phyloP scores from a whole-genome alignment of 2,329 filamentous ascomycete genomes.

The Blastomyces gilchristii region DNA sequence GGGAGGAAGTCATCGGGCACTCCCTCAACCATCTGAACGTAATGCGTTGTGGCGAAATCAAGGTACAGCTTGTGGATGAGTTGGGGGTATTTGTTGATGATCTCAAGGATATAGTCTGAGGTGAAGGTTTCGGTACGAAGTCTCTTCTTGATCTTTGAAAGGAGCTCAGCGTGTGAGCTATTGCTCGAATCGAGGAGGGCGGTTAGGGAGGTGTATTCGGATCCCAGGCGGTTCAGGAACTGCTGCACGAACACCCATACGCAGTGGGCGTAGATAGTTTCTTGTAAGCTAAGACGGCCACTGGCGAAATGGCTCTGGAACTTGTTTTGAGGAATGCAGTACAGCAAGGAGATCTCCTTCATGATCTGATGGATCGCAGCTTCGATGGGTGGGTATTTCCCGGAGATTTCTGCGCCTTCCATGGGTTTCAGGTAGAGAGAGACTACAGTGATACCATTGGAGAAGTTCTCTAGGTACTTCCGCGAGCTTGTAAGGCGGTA shows the following conservation, averaged over 20 bases:
- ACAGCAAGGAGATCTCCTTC: slow-evolving; percentile 93
- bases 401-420: slow-evolving; percentile 45
- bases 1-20: slow-evolving; percentile 60
- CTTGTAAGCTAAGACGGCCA: slow-evolving; percentile 80
- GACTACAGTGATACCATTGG: slow-evolving; percentile 95
- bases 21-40: slow-evolving; percentile 52
- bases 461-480: slow-evolving; percentile 98
- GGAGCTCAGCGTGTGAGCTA: slow-evolving; percentile 72
- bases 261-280: slow-evolving; percentile 94
- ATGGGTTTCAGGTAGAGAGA: slow-evolving; percentile 83
- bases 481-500: slow-evolving; percentile 92
- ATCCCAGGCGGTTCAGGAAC: slow-evolving; percentile 88
- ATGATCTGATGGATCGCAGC: slow-evolving; percentile 97
- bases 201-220: slow-evolving; percentile 80
- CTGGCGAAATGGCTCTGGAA: slow-evolving; percentile 82
- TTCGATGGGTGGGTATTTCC: slow-evolving; percentile 67
- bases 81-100: slow-evolving; percentile 81
- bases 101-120: slow-evolving; percentile 94
- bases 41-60: slow-evolving; percentile 81
- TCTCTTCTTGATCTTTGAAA: slow-evolving; percentile 90
- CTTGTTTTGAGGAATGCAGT: slow-evolving; percentile 96
- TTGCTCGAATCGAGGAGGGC: slow-evolving; percentile 72
- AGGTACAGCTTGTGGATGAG: slow-evolving; percentile 83
- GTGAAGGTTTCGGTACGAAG: slow-evolving; percentile 96
- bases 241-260: slow-evolving; percentile 97